Evolutionary conservation across 208 protist genomes (phyloP).

Genomic region (Endotrypanum monterogeii): DNA sequence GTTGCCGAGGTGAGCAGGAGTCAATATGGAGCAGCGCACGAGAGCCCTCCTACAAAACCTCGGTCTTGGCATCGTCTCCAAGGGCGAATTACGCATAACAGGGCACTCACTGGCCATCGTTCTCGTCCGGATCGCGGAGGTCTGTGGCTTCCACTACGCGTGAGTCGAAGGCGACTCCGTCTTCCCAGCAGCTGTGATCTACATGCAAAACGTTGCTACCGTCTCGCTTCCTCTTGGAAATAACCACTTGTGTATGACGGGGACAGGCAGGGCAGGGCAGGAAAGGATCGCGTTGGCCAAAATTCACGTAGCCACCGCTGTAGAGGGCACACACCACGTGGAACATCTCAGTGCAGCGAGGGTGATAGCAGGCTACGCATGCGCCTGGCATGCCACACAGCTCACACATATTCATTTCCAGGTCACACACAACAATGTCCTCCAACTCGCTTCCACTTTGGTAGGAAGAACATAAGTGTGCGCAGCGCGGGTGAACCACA

Average conservation of each 20-base stretch:
- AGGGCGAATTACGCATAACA: neutral
- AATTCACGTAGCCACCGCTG: conserved; percentile 84
- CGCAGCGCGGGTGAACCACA: conserved; percentile 82
- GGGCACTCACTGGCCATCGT: conserved; percentile 44
- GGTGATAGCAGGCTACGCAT: conserved; percentile 82
- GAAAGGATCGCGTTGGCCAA: conserved; percentile 84
- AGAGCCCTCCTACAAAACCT: neutral
- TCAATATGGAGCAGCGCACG: neutral
- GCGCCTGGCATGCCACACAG: conserved; percentile 75
- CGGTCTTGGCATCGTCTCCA: neutral
- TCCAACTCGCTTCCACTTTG: conserved; percentile 73
- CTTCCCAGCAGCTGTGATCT: conserved; percentile 74
- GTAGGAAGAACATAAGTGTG: conserved; percentile 78
- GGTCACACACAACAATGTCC: conserved; percentile 63
- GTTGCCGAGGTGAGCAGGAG: neutral
- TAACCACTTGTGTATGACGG: conserved; percentile 72
- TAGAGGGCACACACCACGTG: conserved; percentile 82
- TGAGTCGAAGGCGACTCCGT: conserved; percentile 85
- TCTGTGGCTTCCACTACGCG: conserved; percentile 72
- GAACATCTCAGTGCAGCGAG: conserved; percentile 81
- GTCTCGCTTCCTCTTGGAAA: conserved; percentile 12
- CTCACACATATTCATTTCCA: conserved; percentile 58
- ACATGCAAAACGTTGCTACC: conserved; percentile 36
- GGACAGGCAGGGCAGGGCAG: conserved; percentile 82
- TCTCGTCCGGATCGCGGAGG: conserved; percentile 85